Base-by-base conservation (phyloP, 2,329 filamentous ascomycete species). In the Fusarium stilboides region DNA sequence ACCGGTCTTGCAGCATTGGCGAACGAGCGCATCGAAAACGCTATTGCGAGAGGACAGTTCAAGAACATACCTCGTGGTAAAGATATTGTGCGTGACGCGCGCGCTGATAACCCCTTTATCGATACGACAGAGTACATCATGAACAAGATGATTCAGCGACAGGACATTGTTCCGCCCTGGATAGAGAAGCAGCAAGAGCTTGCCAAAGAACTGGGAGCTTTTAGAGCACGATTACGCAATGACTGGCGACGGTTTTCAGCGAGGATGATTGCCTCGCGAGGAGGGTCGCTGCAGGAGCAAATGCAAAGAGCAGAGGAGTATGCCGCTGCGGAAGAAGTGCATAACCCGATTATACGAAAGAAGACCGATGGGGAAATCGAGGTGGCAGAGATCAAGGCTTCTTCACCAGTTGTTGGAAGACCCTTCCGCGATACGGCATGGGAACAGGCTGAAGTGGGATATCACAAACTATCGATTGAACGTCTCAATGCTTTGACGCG, bases 141-240 rank as follows among this genome's bases (percentile, higher is more conserved):
- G 91, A 98, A 99, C 81, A 96, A 97, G 81, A 98, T 98, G 83
- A 98, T 99, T 68, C 93, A 98, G 81, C 91, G 92, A 61, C 96
- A 99, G 79, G 94, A 97, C 20, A 93, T 98, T 62, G 93, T 97
- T 1, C 96, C 96, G 1, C 95, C 95, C 0, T 99, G 96, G 96
- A 98, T 99, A 62, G 96, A 99, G 80, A 98, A 98, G 81, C 96
- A 99, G 78, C 95, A 98, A 77, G 94, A 98, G 74, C 83, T 98
- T 8, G 86, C 89, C 13, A 89, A 88, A 63, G 87, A 92, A 1
- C 87, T 90, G 1, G 86, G 84, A 14, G 84, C 85, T 2, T 98
- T 99, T 76, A 87, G 96, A 3, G 81, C 84, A 4, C 84, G 93
- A n/a, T 76, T 98, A 64, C 85, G 94, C 36, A 88, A 86, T 40